Conservation (phyloP, 2,329 filamentous ascomycete genomes). For the Lachnum nothofagi region DNA sequence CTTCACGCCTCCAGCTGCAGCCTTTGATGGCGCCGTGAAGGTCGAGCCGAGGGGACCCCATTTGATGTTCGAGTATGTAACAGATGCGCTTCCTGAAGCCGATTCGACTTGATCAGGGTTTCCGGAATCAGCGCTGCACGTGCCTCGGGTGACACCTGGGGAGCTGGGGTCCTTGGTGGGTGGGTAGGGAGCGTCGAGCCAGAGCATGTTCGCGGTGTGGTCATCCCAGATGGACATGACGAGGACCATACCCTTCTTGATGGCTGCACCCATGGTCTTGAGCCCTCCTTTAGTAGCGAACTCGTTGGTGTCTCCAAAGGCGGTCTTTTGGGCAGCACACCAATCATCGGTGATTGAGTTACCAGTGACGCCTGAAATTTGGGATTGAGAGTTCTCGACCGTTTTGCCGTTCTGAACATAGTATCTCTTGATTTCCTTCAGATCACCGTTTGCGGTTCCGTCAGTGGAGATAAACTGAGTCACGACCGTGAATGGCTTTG, state of each 20-base stretch:
- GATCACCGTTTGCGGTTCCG: slow-evolving; percentile 44
- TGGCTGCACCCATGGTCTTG: slow-evolving; percentile 48
- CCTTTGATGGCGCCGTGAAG: slow-evolving; percentile 16
- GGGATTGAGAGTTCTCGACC: slow-evolving; percentile 46
- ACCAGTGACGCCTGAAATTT: slow-evolving; percentile 42
- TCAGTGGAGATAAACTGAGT: slow-evolving; percentile 55
- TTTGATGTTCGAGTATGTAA: slow-evolving; percentile 36
- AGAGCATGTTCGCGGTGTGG: slow-evolving; percentile 64
- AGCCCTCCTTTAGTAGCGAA: slow-evolving; percentile 55
- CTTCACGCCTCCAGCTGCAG: slow-evolving; percentile 3
- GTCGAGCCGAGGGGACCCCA: slow-evolving; percentile 33
- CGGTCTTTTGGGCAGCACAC: slow-evolving; percentile 52
- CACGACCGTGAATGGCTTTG: slow-evolving; percentile 50
- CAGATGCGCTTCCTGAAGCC: slow-evolving; percentile 41
- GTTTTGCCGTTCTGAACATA: slow-evolving; percentile 53
- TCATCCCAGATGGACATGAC: slow-evolving; percentile 57
- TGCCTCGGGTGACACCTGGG: slow-evolving; percentile 50
- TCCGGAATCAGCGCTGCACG: slow-evolving; percentile 49
- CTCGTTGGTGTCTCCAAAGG: slow-evolving; percentile 49
- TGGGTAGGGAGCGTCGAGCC: slow-evolving; percentile 67
- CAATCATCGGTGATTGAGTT: slow-evolving; percentile 53
- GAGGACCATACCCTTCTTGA: slow-evolving; percentile 55
- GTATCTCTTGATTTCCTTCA: slow-evolving; percentile 50
- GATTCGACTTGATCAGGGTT: slow-evolving; percentile 46
- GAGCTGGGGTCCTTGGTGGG: slow-evolving; percentile 37